A percentile compares a stretch with the other conserved stretches of the same genome.
phyloP scores from a whole-genome alignment of 495 filamentous ascomycete species.

The Xylaria telfairii region DNA sequence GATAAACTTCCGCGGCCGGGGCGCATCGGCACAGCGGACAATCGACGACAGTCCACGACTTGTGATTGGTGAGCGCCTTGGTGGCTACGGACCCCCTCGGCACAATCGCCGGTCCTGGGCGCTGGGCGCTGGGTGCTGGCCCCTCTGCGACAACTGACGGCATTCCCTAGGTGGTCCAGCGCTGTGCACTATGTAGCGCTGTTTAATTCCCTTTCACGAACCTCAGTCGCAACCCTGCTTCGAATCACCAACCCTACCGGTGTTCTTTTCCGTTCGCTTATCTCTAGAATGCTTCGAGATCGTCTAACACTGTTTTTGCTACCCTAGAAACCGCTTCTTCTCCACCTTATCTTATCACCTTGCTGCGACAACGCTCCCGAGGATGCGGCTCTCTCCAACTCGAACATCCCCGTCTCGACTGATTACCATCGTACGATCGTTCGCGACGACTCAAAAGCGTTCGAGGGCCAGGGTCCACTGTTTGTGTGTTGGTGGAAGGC shows the following conservation, averaged over 20 bases:
- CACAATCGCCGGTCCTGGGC: conserved; percentile 3
- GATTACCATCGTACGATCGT: conserved; percentile 14
- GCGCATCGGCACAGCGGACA: not conserved
- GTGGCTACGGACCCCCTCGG: conserved; percentile 9
- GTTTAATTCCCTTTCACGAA: conserved; percentile 9
- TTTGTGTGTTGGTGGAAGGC: conserved; percentile 22
- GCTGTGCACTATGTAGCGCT: not conserved
- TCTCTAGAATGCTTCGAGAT: conserved; percentile 9
- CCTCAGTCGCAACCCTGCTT: not conserved
- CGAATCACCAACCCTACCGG: not conserved
- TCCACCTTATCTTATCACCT: not conserved
- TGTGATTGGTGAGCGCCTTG: conserved; percentile 16
- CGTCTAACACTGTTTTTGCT: not conserved
- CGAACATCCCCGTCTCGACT: conserved; percentile 6
- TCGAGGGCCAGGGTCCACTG: not conserved
- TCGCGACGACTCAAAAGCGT: not conserved
- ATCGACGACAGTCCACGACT: not conserved
- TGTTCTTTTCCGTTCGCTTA: not conserved
- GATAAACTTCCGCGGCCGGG: conserved; percentile 1
- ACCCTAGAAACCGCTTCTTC: not conserved
- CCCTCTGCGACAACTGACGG: conserved; percentile 11
- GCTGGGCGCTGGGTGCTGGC: not conserved
- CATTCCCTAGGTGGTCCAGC: not conserved
- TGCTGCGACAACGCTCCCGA: conserved; percentile 3
- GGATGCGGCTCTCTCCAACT: conserved; percentile 22